Conservation (phyloP, 306 rosid species). For the Citrullus amarus region DNA sequence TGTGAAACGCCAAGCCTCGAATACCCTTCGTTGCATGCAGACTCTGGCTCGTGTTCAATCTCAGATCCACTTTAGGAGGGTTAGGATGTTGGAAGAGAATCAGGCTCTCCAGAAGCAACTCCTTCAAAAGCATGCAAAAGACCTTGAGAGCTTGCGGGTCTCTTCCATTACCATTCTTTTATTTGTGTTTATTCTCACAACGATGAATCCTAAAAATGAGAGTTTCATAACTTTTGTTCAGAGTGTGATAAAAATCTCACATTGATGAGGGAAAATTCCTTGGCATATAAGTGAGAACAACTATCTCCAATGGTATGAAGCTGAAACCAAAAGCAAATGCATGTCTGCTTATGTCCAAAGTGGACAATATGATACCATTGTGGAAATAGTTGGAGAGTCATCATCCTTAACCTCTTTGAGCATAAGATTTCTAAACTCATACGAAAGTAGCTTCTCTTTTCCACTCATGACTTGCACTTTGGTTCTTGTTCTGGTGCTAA, state of each 20-base stretch:
- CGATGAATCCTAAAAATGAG: not conserved
- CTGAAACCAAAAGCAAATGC: no score
- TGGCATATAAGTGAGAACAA: no score
- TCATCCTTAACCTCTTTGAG: not conserved
- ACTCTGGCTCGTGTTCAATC: conserved; percentile 89
- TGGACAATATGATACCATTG: no score
- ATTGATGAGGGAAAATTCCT: no score
- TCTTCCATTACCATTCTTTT: conserved; percentile 17
- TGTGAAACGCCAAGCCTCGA: conserved; percentile 84
- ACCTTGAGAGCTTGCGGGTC: conserved; percentile 79
- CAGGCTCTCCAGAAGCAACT: conserved; percentile 92
- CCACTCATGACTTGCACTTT: not conserved
- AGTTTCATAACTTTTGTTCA: not conserved
- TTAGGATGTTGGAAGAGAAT: conserved; percentile 88
- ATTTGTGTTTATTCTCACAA: not conserved
- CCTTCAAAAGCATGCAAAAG: conserved; percentile 83
- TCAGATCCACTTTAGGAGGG: conserved; percentile 80
- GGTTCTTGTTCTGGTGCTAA: not conserved
- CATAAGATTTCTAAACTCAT: not conserved
- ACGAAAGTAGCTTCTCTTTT: not conserved
- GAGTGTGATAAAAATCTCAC: no score
- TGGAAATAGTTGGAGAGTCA: no score
- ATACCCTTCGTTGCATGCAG: conserved; percentile 89
- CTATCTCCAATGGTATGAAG: no score
- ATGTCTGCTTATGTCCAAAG: no score